These are phyloP conservation scores for Tricholoma bakamatsutake DNA, from an alignment of 768 basidiomycete genomes.

Conservation along the genomic window DNA sequence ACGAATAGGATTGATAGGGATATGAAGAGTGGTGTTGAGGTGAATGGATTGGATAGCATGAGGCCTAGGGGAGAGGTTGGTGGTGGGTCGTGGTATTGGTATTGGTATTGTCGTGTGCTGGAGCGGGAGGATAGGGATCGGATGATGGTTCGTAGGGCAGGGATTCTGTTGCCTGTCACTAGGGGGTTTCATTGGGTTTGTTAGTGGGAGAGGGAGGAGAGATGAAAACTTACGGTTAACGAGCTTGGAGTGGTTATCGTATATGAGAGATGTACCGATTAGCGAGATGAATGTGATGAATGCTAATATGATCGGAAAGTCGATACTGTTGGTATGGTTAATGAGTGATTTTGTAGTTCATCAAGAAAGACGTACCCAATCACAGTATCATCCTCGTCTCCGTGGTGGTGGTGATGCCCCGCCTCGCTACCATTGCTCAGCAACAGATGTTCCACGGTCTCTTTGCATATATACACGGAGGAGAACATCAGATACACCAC, in stretches of 20 bases:
- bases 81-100: conserved; percentile 24
- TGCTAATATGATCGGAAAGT: conserved; percentile 58
- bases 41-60: conserved; percentile 71
- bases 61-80: conserved; percentile 30
- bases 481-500: conserved; percentile 92
- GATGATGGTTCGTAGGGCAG: conserved; percentile 44
- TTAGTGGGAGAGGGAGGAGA: not conserved
- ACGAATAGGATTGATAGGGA: conserved; percentile 49
- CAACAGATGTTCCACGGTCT: conserved; percentile 89
- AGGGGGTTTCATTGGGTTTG: conserved; percentile 1
- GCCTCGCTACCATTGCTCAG: conserved; percentile 52
- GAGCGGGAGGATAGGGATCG: conserved; percentile 36
- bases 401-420: conserved; percentile 58
- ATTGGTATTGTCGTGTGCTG: conserved; percentile 13
- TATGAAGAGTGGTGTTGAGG: conserved; percentile 56
- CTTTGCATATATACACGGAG: conserved; percentile 94
- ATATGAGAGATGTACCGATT: conserved; percentile 48
- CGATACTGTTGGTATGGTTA: conserved; percentile 49
- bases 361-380: conserved; percentile 27
- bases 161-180: conserved; percentile 61
- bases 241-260: conserved; percentile 59
- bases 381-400: conserved; percentile 46
- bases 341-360: not conserved
- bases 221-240: conserved; percentile 47
- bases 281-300: conserved; percentile 53